A percentile compares a stretch with the other conserved stretches of the same genome.
phyloP scores from a whole-genome alignment of 2,329 filamentous ascomycete genomes.

The Pseudogymnoascus destructans region DNA sequence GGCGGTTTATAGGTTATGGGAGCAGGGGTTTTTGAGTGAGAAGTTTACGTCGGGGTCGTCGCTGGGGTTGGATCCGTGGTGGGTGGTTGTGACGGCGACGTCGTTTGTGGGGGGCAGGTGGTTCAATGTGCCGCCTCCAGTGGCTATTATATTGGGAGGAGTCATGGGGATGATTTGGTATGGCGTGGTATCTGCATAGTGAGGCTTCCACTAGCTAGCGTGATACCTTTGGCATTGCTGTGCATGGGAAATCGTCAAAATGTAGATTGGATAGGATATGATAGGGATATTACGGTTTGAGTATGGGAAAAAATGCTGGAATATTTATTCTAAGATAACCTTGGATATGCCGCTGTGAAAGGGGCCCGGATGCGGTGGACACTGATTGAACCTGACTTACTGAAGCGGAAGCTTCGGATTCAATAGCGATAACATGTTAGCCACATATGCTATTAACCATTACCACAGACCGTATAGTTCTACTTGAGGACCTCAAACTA shows the following conservation, averaged over 20 bases:
- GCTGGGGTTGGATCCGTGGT: slow-evolving; percentile 47
- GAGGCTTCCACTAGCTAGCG: background rate
- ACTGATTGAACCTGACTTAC: background rate
- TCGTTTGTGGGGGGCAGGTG: slow-evolving; percentile 36
- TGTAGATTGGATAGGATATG: background rate
- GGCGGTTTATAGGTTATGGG: slow-evolving; percentile 49
- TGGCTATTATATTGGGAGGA: slow-evolving; percentile 34
- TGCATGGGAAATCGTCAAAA: background rate
- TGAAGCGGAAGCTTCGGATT: no score
- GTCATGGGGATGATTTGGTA: slow-evolving; percentile 36
- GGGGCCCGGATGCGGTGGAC: background rate
- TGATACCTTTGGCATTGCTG: background rate
- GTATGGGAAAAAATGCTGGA: background rate
- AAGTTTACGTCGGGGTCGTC: slow-evolving; percentile 36
- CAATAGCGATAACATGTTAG: no score
- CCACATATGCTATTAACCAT: no score
- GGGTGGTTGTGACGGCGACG: slow-evolving; percentile 44
- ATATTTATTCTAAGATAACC: background rate
- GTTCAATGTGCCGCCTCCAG: slow-evolving; percentile 32
- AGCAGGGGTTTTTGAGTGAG: slow-evolving; percentile 45
- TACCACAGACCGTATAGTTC: no score
- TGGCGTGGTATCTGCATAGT: slow-evolving; percentile 27
- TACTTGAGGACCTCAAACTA: no score
- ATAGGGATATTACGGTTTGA: background rate
- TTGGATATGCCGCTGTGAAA: background rate